Percentiles rank a stretch among this genome's conserved stretches.
These are phyloP conservation scores for Rhodotorula diobovata DNA, from an alignment of 768 basidiomycete species.

Conservation along the genomic window DNA sequence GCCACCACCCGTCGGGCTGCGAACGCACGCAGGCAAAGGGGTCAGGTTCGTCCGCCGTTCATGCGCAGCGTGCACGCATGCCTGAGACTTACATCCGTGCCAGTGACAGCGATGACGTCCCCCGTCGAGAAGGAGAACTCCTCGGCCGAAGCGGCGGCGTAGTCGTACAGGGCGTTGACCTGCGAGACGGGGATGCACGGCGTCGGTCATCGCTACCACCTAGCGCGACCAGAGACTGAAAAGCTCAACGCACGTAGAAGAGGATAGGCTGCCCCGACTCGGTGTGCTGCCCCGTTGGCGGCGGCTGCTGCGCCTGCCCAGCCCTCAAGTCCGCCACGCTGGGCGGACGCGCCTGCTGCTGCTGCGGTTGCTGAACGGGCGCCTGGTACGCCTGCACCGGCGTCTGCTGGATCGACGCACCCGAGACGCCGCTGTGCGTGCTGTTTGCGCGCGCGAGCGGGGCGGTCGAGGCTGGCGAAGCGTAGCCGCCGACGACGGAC, in stretches of 20 bases:
- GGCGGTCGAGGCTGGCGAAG: background rate
- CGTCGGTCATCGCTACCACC: no score
- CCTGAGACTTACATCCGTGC: slow-evolving; percentile 64
- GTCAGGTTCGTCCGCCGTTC: background rate
- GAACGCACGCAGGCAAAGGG: fast-evolving
- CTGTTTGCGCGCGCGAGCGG: slow-evolving; percentile 3
- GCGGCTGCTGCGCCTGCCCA: slow-evolving; percentile 43
- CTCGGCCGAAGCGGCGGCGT: slow-evolving; percentile 74
- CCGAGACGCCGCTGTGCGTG: slow-evolving; percentile 20
- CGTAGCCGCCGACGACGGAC: background rate
- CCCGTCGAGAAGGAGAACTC: slow-evolving; percentile 95
- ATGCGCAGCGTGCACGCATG: background rate
- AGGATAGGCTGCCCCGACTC: slow-evolving; percentile 76
- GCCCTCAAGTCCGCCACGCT: slow-evolving; percentile 38
- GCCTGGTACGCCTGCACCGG: slow-evolving; percentile 25
- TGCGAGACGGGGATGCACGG: background rate
- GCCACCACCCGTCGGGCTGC: slow-evolving; percentile 85
- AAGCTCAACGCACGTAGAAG: slow-evolving; percentile 59
- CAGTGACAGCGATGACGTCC: slow-evolving; percentile 91
- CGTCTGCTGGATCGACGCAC: slow-evolving; percentile 32
- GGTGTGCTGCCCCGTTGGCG: slow-evolving; percentile 64
- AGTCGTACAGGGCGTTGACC: slow-evolving; percentile 90
- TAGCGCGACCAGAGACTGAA: background rate
- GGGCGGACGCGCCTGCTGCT: slow-evolving; percentile 35
- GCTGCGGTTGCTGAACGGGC: background rate